A percentile compares a stretch with the other conserved stretches of the same genome.
These are phyloP conservation scores for Tephrocybe sp. DNA, from an alignment of 768 basidiomycete genomes.

Conservation along the genomic window DNA sequence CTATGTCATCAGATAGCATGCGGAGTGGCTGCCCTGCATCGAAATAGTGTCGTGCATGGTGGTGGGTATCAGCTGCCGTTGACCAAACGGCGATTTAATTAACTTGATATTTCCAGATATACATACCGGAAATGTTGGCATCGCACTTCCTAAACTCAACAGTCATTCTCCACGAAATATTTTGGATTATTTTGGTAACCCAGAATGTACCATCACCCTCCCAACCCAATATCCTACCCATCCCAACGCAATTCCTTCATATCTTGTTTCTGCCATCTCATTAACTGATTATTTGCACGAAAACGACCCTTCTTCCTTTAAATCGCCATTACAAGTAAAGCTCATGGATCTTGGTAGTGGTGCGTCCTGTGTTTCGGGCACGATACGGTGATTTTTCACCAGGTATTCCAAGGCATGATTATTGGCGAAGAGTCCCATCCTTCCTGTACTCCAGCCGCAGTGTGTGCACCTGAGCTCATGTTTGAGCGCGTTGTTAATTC, in stretches of 20 bases:
- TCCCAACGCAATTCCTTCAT: slow-evolving; percentile 4
- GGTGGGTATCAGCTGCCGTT: background rate
- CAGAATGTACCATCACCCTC: slow-evolving; percentile 10
- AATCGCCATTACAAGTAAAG: slow-evolving; percentile 3
- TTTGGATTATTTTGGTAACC: slow-evolving; percentile 5
- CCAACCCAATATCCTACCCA: background rate
- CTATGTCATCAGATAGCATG: slow-evolving; percentile 8
- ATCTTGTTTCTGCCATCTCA: slow-evolving; percentile 9
- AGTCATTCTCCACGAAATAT: slow-evolving; percentile 3
- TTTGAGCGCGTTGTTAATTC: slow-evolving; percentile 3
- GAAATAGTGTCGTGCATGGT: slow-evolving; percentile 10
- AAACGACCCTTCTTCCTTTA: background rate
- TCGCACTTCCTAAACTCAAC: slow-evolving; percentile 7
- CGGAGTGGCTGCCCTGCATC: slow-evolving; percentile 10
- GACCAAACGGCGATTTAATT: background rate
- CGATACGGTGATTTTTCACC: too few species aligned
- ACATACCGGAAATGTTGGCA: slow-evolving; percentile 13
- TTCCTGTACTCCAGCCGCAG: slow-evolving; percentile 8
- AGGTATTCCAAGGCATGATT: background rate
- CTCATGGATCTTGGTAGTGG: slow-evolving; percentile 14
- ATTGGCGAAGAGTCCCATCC: slow-evolving; percentile 4
- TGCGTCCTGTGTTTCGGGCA: background rate
- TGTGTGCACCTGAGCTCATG: slow-evolving; percentile 14
- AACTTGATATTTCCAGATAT: slow-evolving; percentile 4
- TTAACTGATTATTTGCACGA: slow-evolving; percentile 5